Evolutionary conservation across 2,329 filamentous ascomycete genomes (phyloP), one percentile per base, ranked within the genome.

Genomic region (Colletotrichum musicola): DNA sequence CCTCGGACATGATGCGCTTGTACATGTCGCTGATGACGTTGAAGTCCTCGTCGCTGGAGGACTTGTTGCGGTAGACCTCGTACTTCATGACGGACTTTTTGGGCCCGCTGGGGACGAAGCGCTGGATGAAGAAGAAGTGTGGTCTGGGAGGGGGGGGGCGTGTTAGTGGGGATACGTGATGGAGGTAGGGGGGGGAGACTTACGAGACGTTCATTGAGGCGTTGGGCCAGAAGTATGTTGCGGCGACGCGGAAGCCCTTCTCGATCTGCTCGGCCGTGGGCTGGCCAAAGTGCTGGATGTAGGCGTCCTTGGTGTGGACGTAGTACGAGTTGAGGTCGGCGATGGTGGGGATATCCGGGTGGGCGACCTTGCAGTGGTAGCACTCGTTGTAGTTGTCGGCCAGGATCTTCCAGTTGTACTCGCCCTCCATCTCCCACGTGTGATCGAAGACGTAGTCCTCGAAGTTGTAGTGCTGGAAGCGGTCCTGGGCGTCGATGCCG

Each of bases 381-480:
- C 88, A 90, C 74, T 89, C 88, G 75, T 91, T 91, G 81, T 89
- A 91, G 79, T 90, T 90, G 74, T 90, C 88, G 14, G 84, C 84
- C 38, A 88, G 76, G 25, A 86, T 84, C 78, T 89, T 89, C 87
- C 87, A 89, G 79, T 89, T 89, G 74, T 84, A 87, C 38, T 84
- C 81, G 0, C 84, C 84, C 56, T 87, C 83, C 82, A 88, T 84
- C 71, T 87, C 82, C 85, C 86, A 89, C 38, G 77, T 77, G 74
- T 89, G 86, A 71, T 89, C 86, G 71, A 88, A 89, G 16, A 77
- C 74, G 74, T 88, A 90, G 58, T 88, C 79, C 0, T 83, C 81
- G 71, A 84, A 86, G 73, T 85, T 79, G 76, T 84, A 85, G 54
- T 80, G 72, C 16, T 78, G 73, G 71, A 85, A 82, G 25, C 83